Evolutionary conservation across 257 asterid species (phyloP), one percentile per base, ranked within the genome.

Genomic region (Penstemon barbatus): DNA sequence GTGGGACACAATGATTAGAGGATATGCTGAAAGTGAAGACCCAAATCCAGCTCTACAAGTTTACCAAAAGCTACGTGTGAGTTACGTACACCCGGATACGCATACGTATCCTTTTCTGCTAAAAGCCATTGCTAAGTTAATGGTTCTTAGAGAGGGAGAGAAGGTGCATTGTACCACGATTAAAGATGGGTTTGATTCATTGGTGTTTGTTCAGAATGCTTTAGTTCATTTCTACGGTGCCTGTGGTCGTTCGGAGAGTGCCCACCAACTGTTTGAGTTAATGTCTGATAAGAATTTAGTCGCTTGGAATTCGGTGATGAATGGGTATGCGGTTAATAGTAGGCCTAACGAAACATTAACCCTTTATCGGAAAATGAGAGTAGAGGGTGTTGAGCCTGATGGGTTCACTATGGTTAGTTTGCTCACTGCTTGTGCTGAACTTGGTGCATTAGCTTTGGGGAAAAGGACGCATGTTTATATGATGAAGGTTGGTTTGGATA

Each of bases 391-490:
- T 63, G 77, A 73, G 65, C 96, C 94, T 1, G 97, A 90, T 73
- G 96, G 97, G 7, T 90, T 90, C 71, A 90, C 97, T 7, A 50
- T 90, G 81, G 97, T 90, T 38, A 90, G 94, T 61, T 77, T 90
- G 86, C 83, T 90, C 33, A 88, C 92, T 6, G 94, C 96, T 12
- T 82, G 87, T 55, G 86, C 97, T 50, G 96, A 88, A 61, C 87
- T 88, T 36, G 94, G 97, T 69, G 94, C 90, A 4, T 77, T 86
- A 72, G 85, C 89, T 55, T 76, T 90, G 75, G 94, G 97, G 36
- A 71, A 84, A 75, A 81, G 96, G 76, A 84, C 84, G 0, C 96
- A 90, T 57, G 83, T 74, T 52, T 88, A 83, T 63, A 81, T 88
- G 92, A 66, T 73, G 61, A 90, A 90, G 70, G 68, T 76, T 5